Percentiles rank a stretch among this genome's conserved stretches.
Evolutionary conservation across 2,329 filamentous ascomycete species (phyloP).

Genomic region (Apiospora aurea): DNA sequence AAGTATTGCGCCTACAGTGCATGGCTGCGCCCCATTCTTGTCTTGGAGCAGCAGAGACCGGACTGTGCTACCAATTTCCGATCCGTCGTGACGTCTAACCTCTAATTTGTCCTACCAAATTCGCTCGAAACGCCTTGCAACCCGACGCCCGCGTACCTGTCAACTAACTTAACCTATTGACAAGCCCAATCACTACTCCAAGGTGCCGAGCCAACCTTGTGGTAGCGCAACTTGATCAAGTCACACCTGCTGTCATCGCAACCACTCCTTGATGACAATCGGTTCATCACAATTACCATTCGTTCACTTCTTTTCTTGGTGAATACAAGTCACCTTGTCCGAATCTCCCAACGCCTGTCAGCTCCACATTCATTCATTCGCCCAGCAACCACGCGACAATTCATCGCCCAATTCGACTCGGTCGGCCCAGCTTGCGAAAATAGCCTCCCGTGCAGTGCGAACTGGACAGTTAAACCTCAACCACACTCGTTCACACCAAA

Average conservation of each 20-base stretch:
- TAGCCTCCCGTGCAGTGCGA: not conserved
- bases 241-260: slow-evolving; percentile 2
- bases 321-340: not conserved
- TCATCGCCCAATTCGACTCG: slow-evolving; percentile 16
- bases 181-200: slow-evolving; percentile 16
- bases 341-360: slow-evolving; percentile 1
- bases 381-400: slow-evolving; percentile 19
- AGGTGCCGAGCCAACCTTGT: slow-evolving; percentile 18
- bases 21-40: slow-evolving; percentile 15
- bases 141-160: not conserved
- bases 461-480: not conserved
- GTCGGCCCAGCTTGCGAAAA: slow-evolving; percentile 5
- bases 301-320: not conserved
- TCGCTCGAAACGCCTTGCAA: not conserved
- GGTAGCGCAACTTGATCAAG: slow-evolving; percentile 3
- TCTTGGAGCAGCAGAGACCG: slow-evolving; percentile 7
- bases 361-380: slow-evolving; percentile 16
- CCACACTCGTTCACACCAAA: slow-evolving; percentile 5
- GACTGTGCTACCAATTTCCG: slow-evolving; percentile 7
- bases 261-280: not conserved
- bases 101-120: slow-evolving; percentile 10
- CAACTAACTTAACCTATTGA: slow-evolving; percentile 18
- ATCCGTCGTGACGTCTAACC: slow-evolving; percentile 24
- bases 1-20: not conserved
- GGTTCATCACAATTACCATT: not conserved